Evolutionary conservation across 1,139 yeast species (phyloP).

Genomic region (Scheffersomyces segobiensis): DNA sequence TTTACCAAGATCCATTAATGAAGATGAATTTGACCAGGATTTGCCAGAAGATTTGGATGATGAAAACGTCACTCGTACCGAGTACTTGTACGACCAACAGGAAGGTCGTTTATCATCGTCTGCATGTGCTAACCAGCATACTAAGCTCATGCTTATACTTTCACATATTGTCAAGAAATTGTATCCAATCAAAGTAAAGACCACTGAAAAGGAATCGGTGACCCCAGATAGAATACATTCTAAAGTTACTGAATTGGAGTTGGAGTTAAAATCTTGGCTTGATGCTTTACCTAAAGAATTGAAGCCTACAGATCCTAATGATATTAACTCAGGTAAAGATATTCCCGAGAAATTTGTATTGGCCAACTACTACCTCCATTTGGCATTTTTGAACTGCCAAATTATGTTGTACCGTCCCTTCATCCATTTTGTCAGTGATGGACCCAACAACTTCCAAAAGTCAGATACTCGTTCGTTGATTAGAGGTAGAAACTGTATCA

Average conservation of each 20-base stretch:
- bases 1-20: conserved; percentile 71
- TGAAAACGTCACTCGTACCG: conserved; percentile 74
- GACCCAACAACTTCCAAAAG: conserved; percentile 44
- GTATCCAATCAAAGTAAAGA: conserved; percentile 40
- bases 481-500: conserved; percentile 81
- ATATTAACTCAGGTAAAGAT: conserved; percentile 23
- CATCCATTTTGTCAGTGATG: conserved; percentile 71
- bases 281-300: conserved; percentile 71
- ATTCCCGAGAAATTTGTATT: conserved; percentile 65
- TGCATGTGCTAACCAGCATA: conserved; percentile 85
- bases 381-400: conserved; percentile 81
- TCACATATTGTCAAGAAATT: conserved; percentile 45
- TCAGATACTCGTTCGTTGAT: conserved; percentile 53
- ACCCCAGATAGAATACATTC: conserved; percentile 51
- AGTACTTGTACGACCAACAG: conserved; percentile 41
- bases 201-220: conserved; percentile 16
- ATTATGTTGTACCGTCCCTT: conserved; percentile 87
- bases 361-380: conserved; percentile 75
- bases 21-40: conserved; percentile 87
- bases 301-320: conserved; percentile 65
- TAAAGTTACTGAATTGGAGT: conserved; percentile 71
- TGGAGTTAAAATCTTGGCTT: conserved; percentile 74
- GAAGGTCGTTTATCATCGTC: conserved; percentile 61
- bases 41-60: conserved; percentile 85
- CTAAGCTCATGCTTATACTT: conserved; percentile 57